These are phyloP conservation scores for Daedaleopsis nitida DNA, from an alignment of 768 basidiomycete genomes.

Conservation along the genomic window DNA sequence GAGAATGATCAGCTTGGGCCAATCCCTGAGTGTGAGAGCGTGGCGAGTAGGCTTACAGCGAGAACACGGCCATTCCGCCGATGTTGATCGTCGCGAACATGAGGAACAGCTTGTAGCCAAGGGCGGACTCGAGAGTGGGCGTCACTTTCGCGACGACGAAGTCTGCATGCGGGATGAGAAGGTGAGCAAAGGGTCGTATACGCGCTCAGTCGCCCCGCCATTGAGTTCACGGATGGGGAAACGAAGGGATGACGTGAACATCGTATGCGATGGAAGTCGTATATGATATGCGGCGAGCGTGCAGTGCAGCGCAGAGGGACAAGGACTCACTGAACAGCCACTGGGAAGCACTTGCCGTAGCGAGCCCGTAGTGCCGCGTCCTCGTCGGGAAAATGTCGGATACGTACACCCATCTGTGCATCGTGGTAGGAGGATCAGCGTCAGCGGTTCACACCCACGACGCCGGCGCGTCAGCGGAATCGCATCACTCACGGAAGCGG, in stretches of 20 bases:
- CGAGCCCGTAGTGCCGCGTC: conserved; percentile 82
- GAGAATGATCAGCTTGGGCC: background rate
- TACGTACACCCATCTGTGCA: conserved; percentile 49
- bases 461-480: too few relatives aligned
- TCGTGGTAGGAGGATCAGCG: too few relatives aligned
- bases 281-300: too few relatives aligned
- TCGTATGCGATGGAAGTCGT: too few relatives aligned
- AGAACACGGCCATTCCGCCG: conserved; percentile 68
- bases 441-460: background rate
- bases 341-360: conserved; percentile 73
- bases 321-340: conserved; percentile 74
- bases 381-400: conserved; percentile 88
- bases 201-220: background rate
- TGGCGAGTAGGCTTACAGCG: conserved; percentile 47
- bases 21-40: background rate
- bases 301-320: background rate
- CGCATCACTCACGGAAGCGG: conserved; percentile 53
- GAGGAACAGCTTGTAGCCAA: conserved; percentile 77
- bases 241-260: too few relatives aligned
- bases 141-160: conserved; percentile 76
- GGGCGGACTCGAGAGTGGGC: conserved; percentile 56
- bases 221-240: background rate
- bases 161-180: conserved; percentile 39
- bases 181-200: background rate
- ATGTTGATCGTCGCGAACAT: conserved; percentile 79